Percentiles rank a stretch among this genome's conserved stretches.
phyloP scores from a whole-genome alignment of 2,329 filamentous ascomycete species.

The Trichoderma guizhouense region DNA sequence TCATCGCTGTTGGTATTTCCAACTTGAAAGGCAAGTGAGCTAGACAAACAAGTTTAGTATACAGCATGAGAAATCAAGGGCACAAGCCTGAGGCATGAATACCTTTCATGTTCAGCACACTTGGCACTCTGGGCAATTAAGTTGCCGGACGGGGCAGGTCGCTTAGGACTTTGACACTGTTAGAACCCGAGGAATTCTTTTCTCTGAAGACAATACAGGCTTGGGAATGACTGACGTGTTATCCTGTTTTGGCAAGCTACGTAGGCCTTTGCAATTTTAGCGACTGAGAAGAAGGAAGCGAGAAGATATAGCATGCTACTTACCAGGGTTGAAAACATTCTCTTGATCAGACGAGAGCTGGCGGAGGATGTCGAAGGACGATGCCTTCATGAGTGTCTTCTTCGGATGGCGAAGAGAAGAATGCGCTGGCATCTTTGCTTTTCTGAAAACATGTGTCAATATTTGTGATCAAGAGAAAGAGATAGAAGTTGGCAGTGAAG shows the following conservation, averaged over 20 bases:
- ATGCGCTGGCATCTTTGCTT: constrained; percentile 3
- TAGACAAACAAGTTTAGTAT: neutral
- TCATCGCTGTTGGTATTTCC: constrained; percentile 8
- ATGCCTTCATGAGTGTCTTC: constrained; percentile 12
- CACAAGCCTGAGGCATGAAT: neutral
- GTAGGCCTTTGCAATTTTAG: neutral
- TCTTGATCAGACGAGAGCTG: neutral
- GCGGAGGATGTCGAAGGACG: constrained; percentile 11
- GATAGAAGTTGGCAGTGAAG: too few relatives aligned
- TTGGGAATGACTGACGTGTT: neutral
- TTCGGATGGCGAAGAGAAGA: constrained; percentile 3
- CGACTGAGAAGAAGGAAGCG: neutral
- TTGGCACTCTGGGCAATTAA: neutral
- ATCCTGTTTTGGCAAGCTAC: neutral
- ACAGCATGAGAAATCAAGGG: neutral
- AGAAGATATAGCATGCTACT: neutral
- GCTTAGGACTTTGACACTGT: neutral
- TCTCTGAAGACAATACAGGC: neutral
- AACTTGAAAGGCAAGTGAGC: constrained; percentile 17
- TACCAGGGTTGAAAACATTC: neutral
- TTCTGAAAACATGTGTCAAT: neutral
- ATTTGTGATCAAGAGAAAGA: neutral
- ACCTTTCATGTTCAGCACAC: neutral
- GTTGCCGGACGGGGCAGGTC: constrained; percentile 2
- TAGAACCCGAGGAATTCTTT: neutral